phyloP scores from a whole-genome alignment of 371 early-diverging fungal genomes.

The Syncephalastrum monosporum region DNA sequence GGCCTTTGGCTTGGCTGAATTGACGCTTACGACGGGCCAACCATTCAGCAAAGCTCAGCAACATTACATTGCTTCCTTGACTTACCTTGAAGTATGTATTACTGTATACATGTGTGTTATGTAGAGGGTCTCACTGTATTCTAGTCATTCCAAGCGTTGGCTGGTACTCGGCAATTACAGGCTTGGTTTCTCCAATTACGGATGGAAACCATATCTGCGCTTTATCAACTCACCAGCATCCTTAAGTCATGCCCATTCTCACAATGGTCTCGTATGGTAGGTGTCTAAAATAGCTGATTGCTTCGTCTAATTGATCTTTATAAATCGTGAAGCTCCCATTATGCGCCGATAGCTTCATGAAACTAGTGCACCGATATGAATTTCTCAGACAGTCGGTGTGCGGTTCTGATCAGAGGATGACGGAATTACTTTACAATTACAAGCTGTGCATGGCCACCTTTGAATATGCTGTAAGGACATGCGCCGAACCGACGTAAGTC shows the following conservation, averaged over 20 bases:
- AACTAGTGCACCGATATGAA: neutral
- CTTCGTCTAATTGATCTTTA: neutral
- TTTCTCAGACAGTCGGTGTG: neutral
- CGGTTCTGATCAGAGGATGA: too few species aligned
- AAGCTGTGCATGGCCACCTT: too few species aligned
- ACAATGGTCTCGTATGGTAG: neutral
- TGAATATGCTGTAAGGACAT: too few species aligned
- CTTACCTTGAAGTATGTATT: constrained; percentile 5
- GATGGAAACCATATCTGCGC: constrained; percentile 30
- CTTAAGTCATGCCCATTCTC: neutral
- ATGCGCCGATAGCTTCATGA: too few species aligned
- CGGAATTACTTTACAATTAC: too few species aligned
- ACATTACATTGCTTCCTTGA: neutral
- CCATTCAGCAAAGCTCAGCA: neutral
- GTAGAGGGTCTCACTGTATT: constrained; percentile 4
- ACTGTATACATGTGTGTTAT: constrained; percentile 16
- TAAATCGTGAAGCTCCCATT: neutral
- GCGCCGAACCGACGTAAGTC: too few species aligned
- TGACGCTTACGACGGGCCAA: constrained; percentile 3
- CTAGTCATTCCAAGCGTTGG: constrained; percentile 32
- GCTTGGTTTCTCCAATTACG: constrained; percentile 35
- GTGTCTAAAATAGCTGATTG: neutral
- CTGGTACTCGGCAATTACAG: constrained; percentile 19
- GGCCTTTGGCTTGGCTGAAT: constrained; percentile 29
- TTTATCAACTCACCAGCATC: constrained; percentile 13